Evolutionary conservation across 1,284 basidiomycete genomes (phyloP).

Genomic region (Trichosporon ovoides): DNA sequence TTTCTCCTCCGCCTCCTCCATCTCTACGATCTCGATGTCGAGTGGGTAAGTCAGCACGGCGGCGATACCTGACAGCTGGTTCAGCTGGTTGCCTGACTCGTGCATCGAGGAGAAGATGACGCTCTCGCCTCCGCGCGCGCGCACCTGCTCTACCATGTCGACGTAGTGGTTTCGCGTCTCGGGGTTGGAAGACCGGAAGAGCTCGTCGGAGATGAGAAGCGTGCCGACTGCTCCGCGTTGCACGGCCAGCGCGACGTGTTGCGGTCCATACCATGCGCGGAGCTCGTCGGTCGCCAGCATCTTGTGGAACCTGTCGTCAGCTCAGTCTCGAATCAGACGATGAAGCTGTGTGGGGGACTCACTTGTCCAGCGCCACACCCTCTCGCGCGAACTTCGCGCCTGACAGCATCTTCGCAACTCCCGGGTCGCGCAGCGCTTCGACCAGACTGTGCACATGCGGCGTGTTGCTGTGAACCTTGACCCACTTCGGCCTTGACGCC

Average conservation of each 20-base stretch:
- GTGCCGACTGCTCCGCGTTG: conserved; percentile 92
- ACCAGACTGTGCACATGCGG: conserved; percentile 93
- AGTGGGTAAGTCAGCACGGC: conserved; percentile 94
- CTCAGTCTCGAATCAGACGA: background rate
- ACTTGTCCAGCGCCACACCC: conserved; percentile 85
- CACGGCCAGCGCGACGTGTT: conserved; percentile 85
- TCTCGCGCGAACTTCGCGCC: conserved; percentile 98
- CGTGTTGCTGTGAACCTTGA: conserved; percentile 87
- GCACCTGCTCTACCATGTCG: conserved; percentile 79
- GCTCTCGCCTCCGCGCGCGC: conserved; percentile 83
- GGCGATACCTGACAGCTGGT: conserved; percentile 85
- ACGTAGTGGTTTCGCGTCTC: conserved; percentile 78
- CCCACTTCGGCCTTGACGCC: conserved; percentile 71
- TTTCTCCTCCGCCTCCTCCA: conserved; percentile 73
- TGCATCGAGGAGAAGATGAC: conserved; percentile 99
- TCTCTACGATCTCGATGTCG: conserved; percentile 92
- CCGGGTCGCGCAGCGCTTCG: conserved; percentile 89
- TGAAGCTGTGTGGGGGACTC: conserved; percentile 22
- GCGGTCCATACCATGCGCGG: conserved; percentile 96
- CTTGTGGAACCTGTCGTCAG: conserved; percentile 74
- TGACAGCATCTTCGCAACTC: conserved; percentile 66
- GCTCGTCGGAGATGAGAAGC: conserved; percentile 86
- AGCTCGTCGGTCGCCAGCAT: conserved; percentile 92
- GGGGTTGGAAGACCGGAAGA: conserved; percentile 80
- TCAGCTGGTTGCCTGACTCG: conserved; percentile 94